Evolutionary conservation across 2,329 filamentous ascomycete genomes (phyloP), one percentile per base, ranked within the genome.

Genomic region (Arthrobotrys musiformis): DNA sequence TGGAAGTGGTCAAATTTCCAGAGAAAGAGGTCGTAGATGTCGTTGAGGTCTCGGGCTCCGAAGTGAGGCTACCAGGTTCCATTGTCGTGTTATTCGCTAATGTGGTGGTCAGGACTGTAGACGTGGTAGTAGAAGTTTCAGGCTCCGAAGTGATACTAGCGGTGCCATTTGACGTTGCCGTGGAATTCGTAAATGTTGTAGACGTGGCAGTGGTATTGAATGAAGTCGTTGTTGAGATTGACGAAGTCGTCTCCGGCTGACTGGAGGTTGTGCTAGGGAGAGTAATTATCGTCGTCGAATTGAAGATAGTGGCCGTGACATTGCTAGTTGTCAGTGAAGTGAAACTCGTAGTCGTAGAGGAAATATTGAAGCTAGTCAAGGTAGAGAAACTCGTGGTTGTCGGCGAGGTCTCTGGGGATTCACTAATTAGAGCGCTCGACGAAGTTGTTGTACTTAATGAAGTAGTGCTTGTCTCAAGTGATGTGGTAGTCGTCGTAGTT

Each of bases 221-320:
- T 11, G 64, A 48, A 19, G 58, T 64, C 2, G 63, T 17, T 3
- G 72, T 58, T 9, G 46, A 44, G 19, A 42, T 46, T 11, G 42
- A 46, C 1, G n/a, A n/a, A n/a, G 58, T 58, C 22, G 46, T 64
- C 17, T 64, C 68, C 30, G 58, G 35, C 13, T 66, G 60, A 24
- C 35, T 50, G 28, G 58, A 48, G 11, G 63, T 33, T 15, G 46
- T 48, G 17, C 30, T 64, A 17, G 64, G 58, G 30, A 62, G 40
- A 15, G 61, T 67, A 13, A 52, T 54, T 15, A 54, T 74, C 11
- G 70, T 75, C 28, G 52, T 74, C 26, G 56, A 54, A 28, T 75
- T 75, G 17, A 72, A 72, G 9, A 46, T 30, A 8, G 68, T 72
- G 24, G 22, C 61, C 1, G 68, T 72, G 26, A 40, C 22, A 54